Base-by-base conservation (phyloP, 2,329 filamentous ascomycete genomes). In the Penicillium occitanis region DNA sequence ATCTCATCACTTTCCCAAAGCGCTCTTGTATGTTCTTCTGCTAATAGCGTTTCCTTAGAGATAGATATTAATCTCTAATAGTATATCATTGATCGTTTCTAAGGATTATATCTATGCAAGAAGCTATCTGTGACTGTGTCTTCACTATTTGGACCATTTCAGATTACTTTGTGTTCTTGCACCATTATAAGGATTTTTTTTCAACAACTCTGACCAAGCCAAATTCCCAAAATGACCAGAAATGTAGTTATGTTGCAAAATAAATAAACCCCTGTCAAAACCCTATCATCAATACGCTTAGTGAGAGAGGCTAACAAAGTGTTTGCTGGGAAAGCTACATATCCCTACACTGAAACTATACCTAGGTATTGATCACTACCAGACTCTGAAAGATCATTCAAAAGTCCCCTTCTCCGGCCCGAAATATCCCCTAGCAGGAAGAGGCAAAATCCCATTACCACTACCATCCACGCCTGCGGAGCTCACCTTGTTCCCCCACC, bases 401-500 rank as follows among this genome's bases (percentile, higher is more conserved):
- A 48, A 48, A 2, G 19, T 48, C 19, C 46, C 46, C 19, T 48
- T 48, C 11, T 48, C 19, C 46, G 46, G 46, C 46, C 46, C 46
- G 5, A 48, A 48, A 25, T 48, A 48, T 11, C 46, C 46, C 19
- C 46, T 48, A 48, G 19, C 11, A 25, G 46, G 46, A 25, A 48
- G 25, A 25, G 46, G 46, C 4, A 48, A 25, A 50, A 61, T 61
- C 28, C 59, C 59, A 3, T 30, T 44, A 61, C 59, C 59, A n/a
- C 59, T 61, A 35, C 59, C 46, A 42, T 61, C 59, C 42, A 61
- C 59, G 13, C 59, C 59, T 14, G 40, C 59, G 3, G 42, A 61
- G 6, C 59, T 61, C 28, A 61, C 59, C 19, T 48, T 33, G 30
- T 61, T 61, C 33, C 59, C 59, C 59, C 59, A 61, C 59, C 59